Percentiles rank a stretch among this genome's conserved stretches.
These are phyloP conservation scores for Pythium oligandrum DNA, from an alignment of 352 stramenopile species.

Conservation along the genomic window DNA sequence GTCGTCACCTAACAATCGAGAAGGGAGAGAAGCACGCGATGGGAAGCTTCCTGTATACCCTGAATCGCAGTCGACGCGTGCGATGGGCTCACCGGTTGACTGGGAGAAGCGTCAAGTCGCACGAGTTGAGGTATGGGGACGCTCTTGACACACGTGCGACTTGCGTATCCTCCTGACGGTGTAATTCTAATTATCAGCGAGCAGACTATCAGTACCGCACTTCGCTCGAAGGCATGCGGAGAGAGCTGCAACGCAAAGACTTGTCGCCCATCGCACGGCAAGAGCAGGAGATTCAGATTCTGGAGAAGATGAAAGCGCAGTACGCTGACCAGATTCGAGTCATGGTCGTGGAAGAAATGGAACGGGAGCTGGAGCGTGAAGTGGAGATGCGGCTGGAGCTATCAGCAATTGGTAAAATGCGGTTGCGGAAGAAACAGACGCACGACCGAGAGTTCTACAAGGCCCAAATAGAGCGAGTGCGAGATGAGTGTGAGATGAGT, in stretches of 20 bases:
- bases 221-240: constrained; percentile 45
- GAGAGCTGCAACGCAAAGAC: constrained; percentile 39
- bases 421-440: constrained; percentile 47
- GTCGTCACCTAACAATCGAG: too few species aligned
- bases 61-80: constrained; percentile 53
- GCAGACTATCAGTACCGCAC: constrained; percentile 36
- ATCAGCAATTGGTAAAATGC: constrained; percentile 31
- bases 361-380: constrained; percentile 56
- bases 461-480: constrained; percentile 57
- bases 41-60: constrained; percentile 18
- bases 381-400: constrained; percentile 45
- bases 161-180: too few species aligned
- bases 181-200: constrained; percentile 24
- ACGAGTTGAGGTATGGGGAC: constrained; percentile 35
- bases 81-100: constrained; percentile 38
- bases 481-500: constrained; percentile 57
- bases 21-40: too few species aligned
- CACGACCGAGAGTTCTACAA: constrained; percentile 48
- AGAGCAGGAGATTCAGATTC: constrained; percentile 39
- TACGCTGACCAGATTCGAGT: constrained; percentile 50
- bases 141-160: neutral
- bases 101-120: constrained; percentile 46
- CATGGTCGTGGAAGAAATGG: constrained; percentile 55
- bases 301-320: constrained; percentile 59
- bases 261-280: constrained; percentile 29